phyloP scores from a whole-genome alignment of 129 eudicot genomes.

The Logfia minima region DNA sequence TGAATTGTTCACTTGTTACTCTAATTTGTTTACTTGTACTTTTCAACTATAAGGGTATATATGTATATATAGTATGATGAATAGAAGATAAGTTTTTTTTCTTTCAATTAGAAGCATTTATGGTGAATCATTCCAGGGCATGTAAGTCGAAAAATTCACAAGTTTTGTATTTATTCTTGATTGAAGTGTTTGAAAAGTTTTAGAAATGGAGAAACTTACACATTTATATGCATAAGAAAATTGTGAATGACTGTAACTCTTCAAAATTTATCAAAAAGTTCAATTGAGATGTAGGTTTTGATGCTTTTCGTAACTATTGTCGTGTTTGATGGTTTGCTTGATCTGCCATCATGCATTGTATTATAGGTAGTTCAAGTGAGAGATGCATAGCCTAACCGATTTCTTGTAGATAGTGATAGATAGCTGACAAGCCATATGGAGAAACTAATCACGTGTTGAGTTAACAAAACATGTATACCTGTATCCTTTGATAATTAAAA shows the following conservation, averaged over 20 bases:
- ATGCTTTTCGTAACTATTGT: not conserved
- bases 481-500: not conserved
- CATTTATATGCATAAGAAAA: not conserved
- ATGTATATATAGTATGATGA: not conserved
- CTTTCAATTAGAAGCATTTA: not conserved
- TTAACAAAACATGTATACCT: not conserved
- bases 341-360: not conserved
- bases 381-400: conserved; percentile 5
- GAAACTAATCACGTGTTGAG: not conserved
- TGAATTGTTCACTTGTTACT: conserved; percentile 4
- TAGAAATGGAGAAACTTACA: not conserved
- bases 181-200: not conserved
- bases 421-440: not conserved
- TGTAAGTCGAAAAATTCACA: not conserved
- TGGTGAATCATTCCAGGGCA: not conserved
- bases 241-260: not conserved
- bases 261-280: not conserved
- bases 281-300: not conserved
- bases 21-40: not conserved
- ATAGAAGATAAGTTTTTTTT: not conserved
- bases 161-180: not conserved
- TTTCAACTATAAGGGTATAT: no score
- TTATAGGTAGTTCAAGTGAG: not conserved
- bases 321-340: not conserved
- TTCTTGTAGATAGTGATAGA: conserved; percentile 11